Evolutionary conservation across 2,329 filamentous ascomycete genomes (phyloP), one percentile per base, ranked within the genome.

Genomic region (Trichoderma arundinaceum): DNA sequence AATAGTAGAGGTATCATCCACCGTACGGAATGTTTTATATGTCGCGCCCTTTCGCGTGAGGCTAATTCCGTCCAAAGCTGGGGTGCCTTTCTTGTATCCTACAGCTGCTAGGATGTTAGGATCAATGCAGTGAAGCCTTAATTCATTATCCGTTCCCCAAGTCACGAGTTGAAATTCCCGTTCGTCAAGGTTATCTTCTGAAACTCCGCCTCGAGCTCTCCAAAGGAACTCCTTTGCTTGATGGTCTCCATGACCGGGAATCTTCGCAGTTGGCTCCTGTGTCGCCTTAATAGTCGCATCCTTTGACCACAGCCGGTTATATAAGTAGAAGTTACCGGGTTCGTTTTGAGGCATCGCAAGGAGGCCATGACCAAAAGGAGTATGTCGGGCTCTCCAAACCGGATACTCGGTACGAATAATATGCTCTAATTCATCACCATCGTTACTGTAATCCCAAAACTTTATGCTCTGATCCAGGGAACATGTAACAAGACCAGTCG

Each of bases 81-180:
- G 83, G 59, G 82, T 84, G 4, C 91, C 92, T 74, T 89, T 92
- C 52, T 87, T 81, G 74, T 92, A 91, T 3, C 92, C 92, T 15
- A 96, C 89, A 1, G 85, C 82, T 66, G 86, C 82, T 0, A 95
- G 80, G 35, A 88, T 81, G 32, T 87, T 80, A 1, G 86, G 79
- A 46, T 92, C 85, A 19, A 93, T 85, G 54, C 88, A 88, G 74
- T 96, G 91, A 33, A 97, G 82, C 56, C 91, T 89, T 35, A 97
- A 81, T 72, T 93, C 87, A 70, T 90, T 91, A 75, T 97, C 94
- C 56, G 91, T 89, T 32, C 93, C 93, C 94, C 94, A 97, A 0
- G 94, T 94, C 0, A 97, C 92, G 17, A 97, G 83, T 76, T 97
- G 94, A 69, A 97, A 97, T 60, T 97, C 94, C 71, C 94, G 87